These are phyloP conservation scores for Magnolia officinalis DNA, from an alignment of 164 flowering plant species.

Conservation along the genomic window DNA sequence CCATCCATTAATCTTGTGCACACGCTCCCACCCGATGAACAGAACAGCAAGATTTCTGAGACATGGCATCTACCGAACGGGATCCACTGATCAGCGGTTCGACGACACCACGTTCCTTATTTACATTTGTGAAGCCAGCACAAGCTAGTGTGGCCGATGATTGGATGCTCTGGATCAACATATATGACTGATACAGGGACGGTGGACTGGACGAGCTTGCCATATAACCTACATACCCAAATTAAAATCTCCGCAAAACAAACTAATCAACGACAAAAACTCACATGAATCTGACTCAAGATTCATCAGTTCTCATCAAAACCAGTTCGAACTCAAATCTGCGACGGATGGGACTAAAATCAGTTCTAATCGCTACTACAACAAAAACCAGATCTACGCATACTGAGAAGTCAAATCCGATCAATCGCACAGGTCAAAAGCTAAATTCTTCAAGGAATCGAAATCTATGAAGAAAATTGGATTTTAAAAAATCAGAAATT, in stretches of 20 bases:
- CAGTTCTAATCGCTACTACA: not conserved
- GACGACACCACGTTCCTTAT: too few relatives aligned
- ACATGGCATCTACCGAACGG: too few relatives aligned
- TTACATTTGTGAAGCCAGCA: too few relatives aligned
- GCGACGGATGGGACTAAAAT: not conserved
- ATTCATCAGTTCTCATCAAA: not conserved
- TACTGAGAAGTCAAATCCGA: too few relatives aligned
- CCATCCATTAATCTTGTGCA: not conserved
- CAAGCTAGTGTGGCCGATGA: too few relatives aligned
- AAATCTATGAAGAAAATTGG: not conserved
- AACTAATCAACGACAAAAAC: too few relatives aligned
- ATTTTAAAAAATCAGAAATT: not conserved
- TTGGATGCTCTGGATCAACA: too few relatives aligned
- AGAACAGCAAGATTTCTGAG: not conserved
- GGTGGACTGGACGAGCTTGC: not conserved
- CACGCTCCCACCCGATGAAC: not conserved
- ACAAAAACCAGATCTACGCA: too few relatives aligned
- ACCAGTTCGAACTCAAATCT: not conserved
- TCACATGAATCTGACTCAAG: not conserved
- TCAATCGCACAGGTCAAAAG: not conserved
- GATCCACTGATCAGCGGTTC: too few relatives aligned
- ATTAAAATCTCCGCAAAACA: not conserved
- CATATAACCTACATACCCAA: not conserved
- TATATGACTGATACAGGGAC: too few relatives aligned
- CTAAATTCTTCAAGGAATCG: not conserved